Evolutionary conservation across 2,329 filamentous ascomycete genomes (phyloP), one percentile per base, ranked within the genome.

Genomic region (Pseudogymnoascus sp.): DNA sequence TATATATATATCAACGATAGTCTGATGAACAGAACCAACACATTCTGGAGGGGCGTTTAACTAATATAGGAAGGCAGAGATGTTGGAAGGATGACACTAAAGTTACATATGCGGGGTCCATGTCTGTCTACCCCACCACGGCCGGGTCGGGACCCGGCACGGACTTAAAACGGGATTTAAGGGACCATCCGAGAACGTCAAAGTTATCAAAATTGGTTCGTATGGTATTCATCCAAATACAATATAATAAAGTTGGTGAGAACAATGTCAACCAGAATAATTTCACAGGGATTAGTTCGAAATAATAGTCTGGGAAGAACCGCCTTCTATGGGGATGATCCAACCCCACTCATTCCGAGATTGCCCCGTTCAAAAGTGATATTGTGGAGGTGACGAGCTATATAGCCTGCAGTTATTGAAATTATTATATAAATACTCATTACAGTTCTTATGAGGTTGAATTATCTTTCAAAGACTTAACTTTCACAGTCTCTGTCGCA

Each of bases 41-140:
- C 22, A 28, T 15, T 47, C 18, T 47, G 6, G 25, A 33, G 43
- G 30, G 14, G 47, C 25, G 47, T n/a, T 41, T 11, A 53, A 33
- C 33, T 33, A 18, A 33, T 53, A 18, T 53, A 53, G 25, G 11
- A 2, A 18, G n/a, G 47, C 28, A 53, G 11, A 33, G 9, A 12
- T 14, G 6, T 9, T 15, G 47, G 47, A 28, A 33, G 47, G 47
- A 25, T 53, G 47, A 53, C 47, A 53, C 47, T 33, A 53, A 53
- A n/a, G 47, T 53, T 33, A 53, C 47, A 53, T 33, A 33, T 53
- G 47, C 47, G 47, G 47, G 47, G 47, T 53, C 28, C 47, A 33
- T 33, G 30, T 33, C n/a, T 6, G 8, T 30, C 30, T 8, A 9
- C 43, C 43, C 47, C 43, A 50, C 25, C 30, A 6, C 9, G 43